Percentiles rank a stretch among this genome's conserved stretches.
Conservation (phyloP, 2,329 filamentous ascomycete genomes). For the Colletotrichum graminicola region DNA sequence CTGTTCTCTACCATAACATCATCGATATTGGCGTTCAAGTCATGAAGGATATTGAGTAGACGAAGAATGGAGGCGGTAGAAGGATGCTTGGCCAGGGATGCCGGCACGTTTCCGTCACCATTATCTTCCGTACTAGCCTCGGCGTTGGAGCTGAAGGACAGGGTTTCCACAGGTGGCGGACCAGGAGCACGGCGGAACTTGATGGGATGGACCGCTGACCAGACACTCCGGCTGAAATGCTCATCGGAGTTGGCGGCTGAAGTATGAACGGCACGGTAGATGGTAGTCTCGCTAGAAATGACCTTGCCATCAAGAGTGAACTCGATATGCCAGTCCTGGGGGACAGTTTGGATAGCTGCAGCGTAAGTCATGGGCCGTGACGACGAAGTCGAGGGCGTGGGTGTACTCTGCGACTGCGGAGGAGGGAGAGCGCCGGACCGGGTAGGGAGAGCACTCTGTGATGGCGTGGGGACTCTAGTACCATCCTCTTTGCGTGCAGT, state of each 20-base stretch:
- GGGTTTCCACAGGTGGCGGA: slow-evolving; percentile 80
- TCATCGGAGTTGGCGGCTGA: slow-evolving; percentile 67
- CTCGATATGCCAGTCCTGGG: slow-evolving; percentile 97
- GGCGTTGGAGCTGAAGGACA: slow-evolving; percentile 66
- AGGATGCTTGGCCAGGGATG: slow-evolving; percentile 85
- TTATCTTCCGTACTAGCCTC: slow-evolving; percentile 65
- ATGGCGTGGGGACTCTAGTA: slow-evolving; percentile 85
- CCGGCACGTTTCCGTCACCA: slow-evolving; percentile 72
- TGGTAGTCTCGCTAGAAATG: slow-evolving; percentile 91
- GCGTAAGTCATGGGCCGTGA: slow-evolving; percentile 82
- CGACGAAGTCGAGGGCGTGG: slow-evolving; percentile 66
- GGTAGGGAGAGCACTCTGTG: slow-evolving; percentile 64
- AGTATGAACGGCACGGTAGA: slow-evolving; percentile 93
- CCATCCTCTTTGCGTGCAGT: slow-evolving; percentile 94
- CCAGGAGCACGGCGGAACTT: slow-evolving; percentile 90
- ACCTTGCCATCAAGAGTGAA: slow-evolving; percentile 89
- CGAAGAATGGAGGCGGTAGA: slow-evolving; percentile 89
- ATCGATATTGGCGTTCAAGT: slow-evolving; percentile 92
- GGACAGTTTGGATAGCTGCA: slow-evolving; percentile 81
- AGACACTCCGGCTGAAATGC: slow-evolving; percentile 80
- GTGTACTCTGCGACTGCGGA: slow-evolving; percentile 56
- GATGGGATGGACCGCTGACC: slow-evolving; percentile 91
- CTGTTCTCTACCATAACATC: slow-evolving; percentile 84
- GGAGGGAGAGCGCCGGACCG: slow-evolving; percentile 57
- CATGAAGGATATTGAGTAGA: slow-evolving; percentile 89